phyloP scores from a whole-genome alignment of 441 rosid species.

The Lepidium campestre region DNA sequence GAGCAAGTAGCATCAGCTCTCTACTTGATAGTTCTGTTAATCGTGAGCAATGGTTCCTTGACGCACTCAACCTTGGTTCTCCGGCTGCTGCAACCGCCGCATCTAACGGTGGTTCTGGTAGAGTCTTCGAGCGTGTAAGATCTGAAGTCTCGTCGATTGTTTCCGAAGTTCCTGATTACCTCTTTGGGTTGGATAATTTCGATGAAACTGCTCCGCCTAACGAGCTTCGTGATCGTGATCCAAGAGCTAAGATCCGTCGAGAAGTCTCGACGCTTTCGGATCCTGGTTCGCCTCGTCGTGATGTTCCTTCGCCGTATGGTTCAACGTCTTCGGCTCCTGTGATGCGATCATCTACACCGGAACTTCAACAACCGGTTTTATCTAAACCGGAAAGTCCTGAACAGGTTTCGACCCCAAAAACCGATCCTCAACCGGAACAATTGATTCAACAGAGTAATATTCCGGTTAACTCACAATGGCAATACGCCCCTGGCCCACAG shows the following conservation, averaged over 20 bases:
- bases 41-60: constrained; percentile 86
- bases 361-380: constrained; percentile 61
- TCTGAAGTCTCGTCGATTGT: constrained; percentile 84
- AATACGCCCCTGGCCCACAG: constrained; percentile 39
- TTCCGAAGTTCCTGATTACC: constrained; percentile 84
- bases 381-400: constrained; percentile 56
- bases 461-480: constrained; percentile 47
- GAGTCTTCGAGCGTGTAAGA: constrained; percentile 59
- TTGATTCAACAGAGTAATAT: constrained; percentile 34
- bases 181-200: constrained; percentile 72
- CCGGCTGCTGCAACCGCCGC: constrained; percentile 59
- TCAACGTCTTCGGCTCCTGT: constrained; percentile 60
- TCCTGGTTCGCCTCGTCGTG: constrained; percentile 82
- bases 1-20: constrained; percentile 70
- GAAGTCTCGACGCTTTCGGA: constrained; percentile 63
- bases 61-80: constrained; percentile 61
- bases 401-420: constrained; percentile 26
- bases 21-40: constrained; percentile 79
- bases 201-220: constrained; percentile 50
- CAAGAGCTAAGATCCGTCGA: constrained; percentile 38
- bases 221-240: constrained; percentile 37
- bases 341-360: constrained; percentile 44
- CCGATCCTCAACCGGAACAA: constrained; percentile 33
- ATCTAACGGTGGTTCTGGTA: constrained; percentile 33
- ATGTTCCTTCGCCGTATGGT: constrained; percentile 57